phyloP scores from a whole-genome alignment of 441 rosid species.

The Raphanus hybrid region DNA sequence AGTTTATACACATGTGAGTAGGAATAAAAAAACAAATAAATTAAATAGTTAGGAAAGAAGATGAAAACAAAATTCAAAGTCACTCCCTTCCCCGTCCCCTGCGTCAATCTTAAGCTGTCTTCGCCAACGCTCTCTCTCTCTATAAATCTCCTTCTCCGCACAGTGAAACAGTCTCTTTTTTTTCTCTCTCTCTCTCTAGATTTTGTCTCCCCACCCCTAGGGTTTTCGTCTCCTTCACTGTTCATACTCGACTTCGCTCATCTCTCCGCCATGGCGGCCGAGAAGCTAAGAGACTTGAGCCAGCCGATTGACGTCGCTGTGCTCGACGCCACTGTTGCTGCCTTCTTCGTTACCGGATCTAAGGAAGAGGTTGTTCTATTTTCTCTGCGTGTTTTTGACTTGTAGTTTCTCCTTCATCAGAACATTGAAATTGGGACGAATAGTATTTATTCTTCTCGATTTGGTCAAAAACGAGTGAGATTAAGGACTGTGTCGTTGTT shows the following conservation, averaged over 20 bases:
- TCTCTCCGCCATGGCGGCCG: conserved; percentile 82
- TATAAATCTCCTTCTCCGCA: conserved; percentile 19
- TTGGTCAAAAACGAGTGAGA: conserved; percentile 5
- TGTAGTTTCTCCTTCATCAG: conserved; percentile 5
- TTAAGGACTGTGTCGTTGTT: conserved; percentile 12
- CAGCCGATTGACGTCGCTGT: conserved; percentile 91
- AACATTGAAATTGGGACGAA: background rate
- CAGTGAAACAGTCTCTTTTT: conserved; percentile 27
- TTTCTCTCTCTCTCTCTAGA: conserved; percentile 46
- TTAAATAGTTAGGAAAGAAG: conserved; percentile 1
- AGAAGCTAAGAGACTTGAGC: conserved; percentile 95
- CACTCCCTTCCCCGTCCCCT: conserved; percentile 49
- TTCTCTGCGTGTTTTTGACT: conserved; percentile 18
- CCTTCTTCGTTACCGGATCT: conserved; percentile 99
- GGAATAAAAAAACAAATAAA: background rate
- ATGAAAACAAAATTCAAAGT: conserved; percentile 43
- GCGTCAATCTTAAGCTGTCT: conserved; percentile 86
- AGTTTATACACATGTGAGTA: background rate
- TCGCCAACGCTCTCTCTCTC: conserved; percentile 25
- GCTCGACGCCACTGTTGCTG: conserved; percentile 98
- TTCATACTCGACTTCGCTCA: conserved; percentile 25
- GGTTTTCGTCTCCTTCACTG: conserved; percentile 51
- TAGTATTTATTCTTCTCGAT: conserved; percentile 15
- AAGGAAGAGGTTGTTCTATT: conserved; percentile 84
- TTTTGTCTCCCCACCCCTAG: conserved; percentile 44